Evolutionary conservation across 2,329 filamentous ascomycete genomes (phyloP).

Genomic region (Pseudogymnoascus sp.): DNA sequence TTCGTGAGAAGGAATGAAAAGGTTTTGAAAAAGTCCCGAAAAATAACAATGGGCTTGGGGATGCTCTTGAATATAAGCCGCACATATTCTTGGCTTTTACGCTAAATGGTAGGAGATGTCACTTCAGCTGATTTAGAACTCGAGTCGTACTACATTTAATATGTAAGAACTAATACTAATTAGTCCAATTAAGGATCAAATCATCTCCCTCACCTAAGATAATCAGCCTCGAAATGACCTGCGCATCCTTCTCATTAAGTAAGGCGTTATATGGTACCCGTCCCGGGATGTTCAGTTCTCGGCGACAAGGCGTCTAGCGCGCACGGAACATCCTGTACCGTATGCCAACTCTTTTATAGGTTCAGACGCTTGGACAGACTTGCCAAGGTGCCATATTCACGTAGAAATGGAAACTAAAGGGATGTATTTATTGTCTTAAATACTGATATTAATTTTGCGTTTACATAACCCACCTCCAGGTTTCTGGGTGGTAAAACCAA

Average conservation of each 20-base stretch:
- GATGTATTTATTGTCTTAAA: too few species aligned
- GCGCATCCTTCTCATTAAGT: too few species aligned
- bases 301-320: too few species aligned
- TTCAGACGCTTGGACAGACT: too few species aligned
- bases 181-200: not conserved
- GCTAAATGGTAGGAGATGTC: not conserved
- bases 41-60: not conserved
- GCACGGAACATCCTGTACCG: too few species aligned
- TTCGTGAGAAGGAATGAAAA: not conserved
- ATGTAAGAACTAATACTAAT: not conserved
- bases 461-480: too few species aligned
- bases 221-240: not conserved
- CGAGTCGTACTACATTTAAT: not conserved
- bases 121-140: not conserved
- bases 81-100: not conserved
- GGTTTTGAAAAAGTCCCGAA: not conserved
- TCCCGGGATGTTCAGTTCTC: too few species aligned
- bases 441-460: too few species aligned
- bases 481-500: not conserved
- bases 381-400: too few species aligned
- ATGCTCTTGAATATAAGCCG: not conserved
- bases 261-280: too few species aligned
- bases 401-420: too few species aligned
- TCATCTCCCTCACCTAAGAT: not conserved
- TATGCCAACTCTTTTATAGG: too few species aligned